Evolutionary conservation across 148 eudicot genomes (phyloP).

Genomic region (Polygonum aviculare): DNA sequence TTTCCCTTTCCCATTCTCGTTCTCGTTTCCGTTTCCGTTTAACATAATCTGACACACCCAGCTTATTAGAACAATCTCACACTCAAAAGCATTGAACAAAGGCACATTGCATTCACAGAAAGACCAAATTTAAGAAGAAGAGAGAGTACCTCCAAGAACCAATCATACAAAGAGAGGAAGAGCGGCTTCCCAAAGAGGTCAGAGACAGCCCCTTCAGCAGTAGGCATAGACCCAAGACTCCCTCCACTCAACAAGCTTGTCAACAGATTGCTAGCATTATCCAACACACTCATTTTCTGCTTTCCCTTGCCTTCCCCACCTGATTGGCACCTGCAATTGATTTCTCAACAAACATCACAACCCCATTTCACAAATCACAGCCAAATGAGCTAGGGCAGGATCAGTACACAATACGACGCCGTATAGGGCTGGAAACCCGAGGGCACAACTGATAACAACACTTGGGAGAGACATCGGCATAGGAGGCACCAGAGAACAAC

Average conservation of each 20-base stretch:
- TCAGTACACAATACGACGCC: constrained; percentile 28
- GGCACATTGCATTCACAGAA: neutral
- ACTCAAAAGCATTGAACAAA: neutral
- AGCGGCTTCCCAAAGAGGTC: constrained; percentile 91
- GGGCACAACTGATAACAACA: constrained; percentile 1
- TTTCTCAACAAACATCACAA: constrained; percentile 4
- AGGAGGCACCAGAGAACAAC: constrained; percentile 9
- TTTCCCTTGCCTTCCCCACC: constrained; percentile 57
- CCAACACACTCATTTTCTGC: constrained; percentile 55
- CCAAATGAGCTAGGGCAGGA: neutral
- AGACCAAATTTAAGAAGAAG: neutral
- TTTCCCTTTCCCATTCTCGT: too few relatives aligned
- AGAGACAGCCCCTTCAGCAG: constrained; percentile 95
- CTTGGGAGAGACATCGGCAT: constrained; percentile 23
- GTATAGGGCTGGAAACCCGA: constrained; percentile 8
- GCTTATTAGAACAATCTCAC: neutral
- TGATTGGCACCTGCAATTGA: constrained; percentile 78
- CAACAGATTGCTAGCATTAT: constrained; percentile 91
- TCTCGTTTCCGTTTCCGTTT: too few relatives aligned
- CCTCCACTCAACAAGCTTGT: constrained; percentile 88
- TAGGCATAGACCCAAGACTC: constrained; percentile 80
- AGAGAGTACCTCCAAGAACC: constrained; percentile 80
- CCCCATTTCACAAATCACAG: neutral
- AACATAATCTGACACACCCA: neutral
- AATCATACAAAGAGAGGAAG: constrained; percentile 84